A percentile compares a stretch with the other conserved stretches of the same genome.
Conservation (phyloP, 371 early-diverging fungal species). For the Mortierella sp. region DNA sequence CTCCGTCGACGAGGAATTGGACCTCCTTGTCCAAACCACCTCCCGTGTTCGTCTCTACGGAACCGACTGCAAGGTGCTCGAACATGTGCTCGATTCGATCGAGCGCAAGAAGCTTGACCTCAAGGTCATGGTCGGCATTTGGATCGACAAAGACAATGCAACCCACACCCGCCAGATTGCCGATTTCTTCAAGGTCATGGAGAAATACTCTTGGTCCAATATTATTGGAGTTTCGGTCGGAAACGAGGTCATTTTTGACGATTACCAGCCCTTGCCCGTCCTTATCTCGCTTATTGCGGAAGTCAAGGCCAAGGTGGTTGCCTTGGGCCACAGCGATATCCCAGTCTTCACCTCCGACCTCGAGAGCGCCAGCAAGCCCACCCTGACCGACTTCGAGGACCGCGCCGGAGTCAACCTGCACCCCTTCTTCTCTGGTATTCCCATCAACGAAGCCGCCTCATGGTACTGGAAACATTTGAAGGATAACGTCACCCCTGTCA, state of each 20-base stretch:
- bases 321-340: conserved; percentile 59
- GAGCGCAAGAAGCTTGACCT: conserved; percentile 58
- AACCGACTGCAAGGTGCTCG: conserved; percentile 63
- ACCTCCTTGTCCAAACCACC: conserved; percentile 61
- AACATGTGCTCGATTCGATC: conserved; percentile 56
- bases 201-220: conserved; percentile 57
- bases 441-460: conserved; percentile 63
- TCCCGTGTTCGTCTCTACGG: conserved; percentile 65
- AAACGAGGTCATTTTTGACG: conserved; percentile 71
- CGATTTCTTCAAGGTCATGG: conserved; percentile 48
- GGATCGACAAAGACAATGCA: conserved; percentile 59
- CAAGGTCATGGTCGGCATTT: conserved; percentile 61
- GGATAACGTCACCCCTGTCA: conserved; percentile 21
- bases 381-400: conserved; percentile 69
- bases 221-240: conserved; percentile 65
- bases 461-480: conserved; percentile 69
- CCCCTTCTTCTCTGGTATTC: conserved; percentile 76
- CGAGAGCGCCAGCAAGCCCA: conserved; percentile 60
- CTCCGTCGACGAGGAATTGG: conserved; percentile 59
- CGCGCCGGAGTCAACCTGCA: conserved; percentile 72
- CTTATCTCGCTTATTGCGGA: conserved; percentile 59
- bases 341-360: conserved; percentile 75
- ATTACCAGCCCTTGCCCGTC: conserved; percentile 59
- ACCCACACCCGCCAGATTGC: conserved; percentile 62
- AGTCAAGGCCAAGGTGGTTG: conserved; percentile 58